Conservation (phyloP, 495 filamentous ascomycete genomes). For the Penicillium soppii region DNA sequence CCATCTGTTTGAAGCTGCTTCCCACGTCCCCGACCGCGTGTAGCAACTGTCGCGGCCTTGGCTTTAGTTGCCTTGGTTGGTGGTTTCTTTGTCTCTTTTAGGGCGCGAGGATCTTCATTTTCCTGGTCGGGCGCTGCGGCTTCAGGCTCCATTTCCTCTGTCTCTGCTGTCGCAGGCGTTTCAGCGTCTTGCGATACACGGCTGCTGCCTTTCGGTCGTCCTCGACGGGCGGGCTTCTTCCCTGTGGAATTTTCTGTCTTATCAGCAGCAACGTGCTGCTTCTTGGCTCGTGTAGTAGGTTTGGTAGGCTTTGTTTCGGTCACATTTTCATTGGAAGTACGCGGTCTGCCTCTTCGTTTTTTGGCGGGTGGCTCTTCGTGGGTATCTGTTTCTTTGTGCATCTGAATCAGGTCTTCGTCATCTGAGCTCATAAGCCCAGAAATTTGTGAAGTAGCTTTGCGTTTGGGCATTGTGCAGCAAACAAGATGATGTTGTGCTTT, state of each 20-base stretch:
- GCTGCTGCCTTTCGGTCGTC: constrained; percentile 42
- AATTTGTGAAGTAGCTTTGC: constrained; percentile 51
- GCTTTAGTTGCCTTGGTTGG: constrained; percentile 15
- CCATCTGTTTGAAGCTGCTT: constrained; percentile 40
- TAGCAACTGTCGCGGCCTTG: constrained; percentile 23
- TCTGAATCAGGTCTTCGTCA: constrained; percentile 57
- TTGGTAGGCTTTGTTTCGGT: constrained; percentile 20
- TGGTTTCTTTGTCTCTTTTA: constrained; percentile 6
- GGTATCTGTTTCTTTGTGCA: constrained; percentile 23
- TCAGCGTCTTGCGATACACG: constrained; percentile 29
- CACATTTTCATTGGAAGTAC: constrained; percentile 26
- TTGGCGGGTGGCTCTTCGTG: constrained; percentile 39
- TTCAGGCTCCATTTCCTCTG: constrained; percentile 3
- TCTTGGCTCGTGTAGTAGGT: constrained; percentile 13
- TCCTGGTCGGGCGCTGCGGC: constrained; percentile 14
- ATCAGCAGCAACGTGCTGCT: constrained; percentile 17
- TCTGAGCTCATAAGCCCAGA: constrained; percentile 67
- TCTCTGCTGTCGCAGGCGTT: constrained; percentile 1
- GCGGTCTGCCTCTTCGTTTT: constrained; percentile 41
- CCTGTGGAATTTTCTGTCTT: constrained; percentile 35
- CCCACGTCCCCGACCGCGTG: constrained; percentile 32
- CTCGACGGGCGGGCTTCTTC: constrained; percentile 33
- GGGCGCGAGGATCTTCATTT: constrained; percentile 21
- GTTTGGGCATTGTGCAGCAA: constrained; percentile 50
- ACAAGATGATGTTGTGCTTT: not conserved